phyloP scores from a whole-genome alignment of 2,329 filamentous ascomycete species.

The Alternaria triticina region DNA sequence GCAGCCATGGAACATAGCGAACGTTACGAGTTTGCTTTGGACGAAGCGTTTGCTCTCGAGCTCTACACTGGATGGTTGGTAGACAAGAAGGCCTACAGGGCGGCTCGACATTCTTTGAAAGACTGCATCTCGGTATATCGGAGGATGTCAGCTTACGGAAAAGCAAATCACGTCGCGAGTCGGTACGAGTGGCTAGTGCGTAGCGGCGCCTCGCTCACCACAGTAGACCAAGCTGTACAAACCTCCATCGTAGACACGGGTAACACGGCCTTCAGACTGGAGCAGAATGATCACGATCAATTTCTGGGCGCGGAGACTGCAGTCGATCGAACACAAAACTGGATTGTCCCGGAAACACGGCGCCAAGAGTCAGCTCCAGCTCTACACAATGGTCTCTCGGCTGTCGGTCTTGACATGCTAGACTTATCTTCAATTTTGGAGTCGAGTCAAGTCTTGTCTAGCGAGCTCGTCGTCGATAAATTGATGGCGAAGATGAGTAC shows the following conservation, averaged over 20 bases:
- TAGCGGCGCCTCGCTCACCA: constrained; percentile 66
- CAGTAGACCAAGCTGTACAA: constrained; percentile 70
- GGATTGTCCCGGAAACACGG: constrained; percentile 54
- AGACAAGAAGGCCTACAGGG: constrained; percentile 68
- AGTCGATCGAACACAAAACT: constrained; percentile 56
- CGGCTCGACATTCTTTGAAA: constrained; percentile 71
- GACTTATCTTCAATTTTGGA: constrained; percentile 79
- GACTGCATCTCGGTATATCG: constrained; percentile 73
- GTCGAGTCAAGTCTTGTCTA: constrained; percentile 80
- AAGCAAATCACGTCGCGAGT: constrained; percentile 70
- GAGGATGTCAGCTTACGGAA: constrained; percentile 71
- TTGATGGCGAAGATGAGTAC: constrained; percentile 82
- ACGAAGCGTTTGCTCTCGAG: constrained; percentile 76
- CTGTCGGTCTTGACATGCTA: constrained; percentile 76
- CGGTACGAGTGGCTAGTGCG: constrained; percentile 72
- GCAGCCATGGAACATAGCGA: constrained; percentile 74
- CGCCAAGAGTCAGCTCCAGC: constrained; percentile 55
- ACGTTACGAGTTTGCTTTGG: constrained; percentile 69
- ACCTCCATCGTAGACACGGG: constrained; percentile 66
- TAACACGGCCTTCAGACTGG: constrained; percentile 51
- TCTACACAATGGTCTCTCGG: constrained; percentile 68
- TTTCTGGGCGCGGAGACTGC: constrained; percentile 48
- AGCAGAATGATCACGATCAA: constrained; percentile 52
- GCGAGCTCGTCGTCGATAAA: constrained; percentile 75
- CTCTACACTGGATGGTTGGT: constrained; percentile 76